Evolutionary conservation across 179 eudicot genomes (phyloP).

Genomic region (Spinacia oleracea): DNA sequence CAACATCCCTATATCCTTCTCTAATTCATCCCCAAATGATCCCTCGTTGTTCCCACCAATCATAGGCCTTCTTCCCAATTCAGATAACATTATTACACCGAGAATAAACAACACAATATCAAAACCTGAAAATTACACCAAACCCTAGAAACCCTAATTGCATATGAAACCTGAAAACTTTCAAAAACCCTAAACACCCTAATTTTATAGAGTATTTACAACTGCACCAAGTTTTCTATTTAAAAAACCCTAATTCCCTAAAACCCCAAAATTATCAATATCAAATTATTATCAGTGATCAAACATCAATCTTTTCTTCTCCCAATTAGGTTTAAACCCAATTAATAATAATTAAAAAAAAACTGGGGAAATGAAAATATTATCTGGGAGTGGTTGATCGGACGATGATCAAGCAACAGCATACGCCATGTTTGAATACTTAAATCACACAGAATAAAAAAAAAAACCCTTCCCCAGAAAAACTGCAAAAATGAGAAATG

Average conservation of each 20-base stretch:
- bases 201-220: constrained; percentile 18
- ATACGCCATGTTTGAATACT: constrained; percentile 19
- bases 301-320: constrained; percentile 19
- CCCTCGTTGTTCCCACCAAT: constrained; percentile 55
- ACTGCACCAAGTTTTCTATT: background rate
- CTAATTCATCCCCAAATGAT: constrained; percentile 68
- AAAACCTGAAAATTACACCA: background rate
- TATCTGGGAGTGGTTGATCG: constrained; percentile 28
- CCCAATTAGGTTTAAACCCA: constrained; percentile 23
- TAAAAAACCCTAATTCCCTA: constrained; percentile 7
- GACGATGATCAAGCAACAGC: constrained; percentile 35
- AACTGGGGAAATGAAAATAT: constrained; percentile 9
- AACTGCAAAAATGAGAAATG: background rate
- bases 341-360: constrained; percentile 19
- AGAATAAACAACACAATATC: background rate
- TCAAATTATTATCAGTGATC: constrained; percentile 19
- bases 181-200: constrained; percentile 11
- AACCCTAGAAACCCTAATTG: constrained; percentile 31
- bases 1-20: constrained; percentile 60
- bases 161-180: background rate
- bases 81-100: constrained; percentile 51
- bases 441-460: constrained; percentile 18
- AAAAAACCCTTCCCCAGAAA: background rate
- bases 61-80: constrained; percentile 60
- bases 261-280: background rate